These are phyloP conservation scores for Forsythia viridissima DNA, from an alignment of 257 asterid genomes.

Conservation along the genomic window DNA sequence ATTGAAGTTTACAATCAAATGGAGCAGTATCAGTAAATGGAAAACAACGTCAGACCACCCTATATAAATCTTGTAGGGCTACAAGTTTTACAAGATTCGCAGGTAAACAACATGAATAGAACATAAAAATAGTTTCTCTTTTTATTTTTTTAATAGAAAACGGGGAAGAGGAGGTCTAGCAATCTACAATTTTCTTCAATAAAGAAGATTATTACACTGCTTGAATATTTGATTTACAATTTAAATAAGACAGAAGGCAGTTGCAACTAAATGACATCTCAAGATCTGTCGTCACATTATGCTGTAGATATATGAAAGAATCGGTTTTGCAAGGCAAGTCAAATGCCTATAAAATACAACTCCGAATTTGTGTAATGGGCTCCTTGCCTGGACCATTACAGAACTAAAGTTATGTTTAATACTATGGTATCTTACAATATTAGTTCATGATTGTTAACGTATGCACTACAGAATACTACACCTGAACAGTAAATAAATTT, in stretches of 20 bases:
- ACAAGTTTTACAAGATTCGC: background rate
- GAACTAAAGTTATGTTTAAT: background rate
- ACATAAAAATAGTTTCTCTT: background rate
- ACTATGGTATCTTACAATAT: background rate
- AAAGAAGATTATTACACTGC: background rate
- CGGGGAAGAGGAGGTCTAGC: background rate
- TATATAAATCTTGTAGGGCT: background rate
- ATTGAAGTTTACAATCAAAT: background rate
- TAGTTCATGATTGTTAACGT: background rate
- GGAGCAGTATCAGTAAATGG: background rate
- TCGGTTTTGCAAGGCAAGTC: background rate
- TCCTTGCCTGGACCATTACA: too few species aligned
- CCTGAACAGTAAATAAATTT: background rate
- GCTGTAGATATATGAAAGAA: background rate
- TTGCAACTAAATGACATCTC: background rate
- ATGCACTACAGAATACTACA: background rate
- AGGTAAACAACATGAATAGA: background rate
- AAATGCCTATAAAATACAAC: background rate
- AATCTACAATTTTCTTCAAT: background rate
- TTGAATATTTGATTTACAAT: background rate
- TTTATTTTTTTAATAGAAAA: too few species aligned
- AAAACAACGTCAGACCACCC: background rate
- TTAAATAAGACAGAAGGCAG: background rate
- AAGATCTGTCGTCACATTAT: background rate
- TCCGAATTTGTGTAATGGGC: background rate